phyloP scores from a whole-genome alignment of 2,329 filamentous ascomycete species.

The Fusarium nurragi region DNA sequence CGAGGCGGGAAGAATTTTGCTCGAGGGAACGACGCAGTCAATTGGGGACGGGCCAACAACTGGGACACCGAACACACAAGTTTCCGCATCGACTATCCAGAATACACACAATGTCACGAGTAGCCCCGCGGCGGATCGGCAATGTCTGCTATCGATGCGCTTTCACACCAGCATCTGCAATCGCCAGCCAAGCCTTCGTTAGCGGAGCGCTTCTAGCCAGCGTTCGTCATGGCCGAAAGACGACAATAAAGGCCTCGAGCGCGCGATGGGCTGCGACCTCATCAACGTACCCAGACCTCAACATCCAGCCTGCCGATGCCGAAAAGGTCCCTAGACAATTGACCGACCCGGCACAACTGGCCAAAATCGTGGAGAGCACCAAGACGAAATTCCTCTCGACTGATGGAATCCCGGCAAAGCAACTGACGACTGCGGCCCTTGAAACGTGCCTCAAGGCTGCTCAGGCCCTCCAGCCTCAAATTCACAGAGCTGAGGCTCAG shows the following conservation, averaged over 20 bases:
- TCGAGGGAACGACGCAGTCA: background rate
- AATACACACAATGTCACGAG: slow-evolving; percentile 52
- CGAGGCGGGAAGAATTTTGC: slow-evolving; percentile 6
- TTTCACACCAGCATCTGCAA: slow-evolving; percentile 44
- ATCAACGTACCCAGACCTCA: slow-evolving; percentile 31
- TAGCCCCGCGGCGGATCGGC: slow-evolving; percentile 46
- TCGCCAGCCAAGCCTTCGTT: slow-evolving; percentile 39
- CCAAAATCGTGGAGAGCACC: slow-evolving; percentile 54
- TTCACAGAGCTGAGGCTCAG: slow-evolving; percentile 52
- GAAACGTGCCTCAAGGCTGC: slow-evolving; percentile 58
- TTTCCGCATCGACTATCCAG: background rate
- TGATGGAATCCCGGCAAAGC: slow-evolving; percentile 56
- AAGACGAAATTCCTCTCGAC: slow-evolving; percentile 56
- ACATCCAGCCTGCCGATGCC: slow-evolving; percentile 24
- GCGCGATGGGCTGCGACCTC: slow-evolving; percentile 45
- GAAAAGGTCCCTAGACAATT: slow-evolving; percentile 40
- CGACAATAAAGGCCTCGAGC: slow-evolving; percentile 15
- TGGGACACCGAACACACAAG: background rate
- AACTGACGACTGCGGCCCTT: slow-evolving; percentile 56
- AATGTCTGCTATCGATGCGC: slow-evolving; percentile 58
- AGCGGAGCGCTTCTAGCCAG: slow-evolving; percentile 38
- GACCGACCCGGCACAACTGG: slow-evolving; percentile 53
- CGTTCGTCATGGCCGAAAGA: slow-evolving; percentile 20
- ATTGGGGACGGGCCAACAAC: background rate
- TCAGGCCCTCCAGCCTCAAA: slow-evolving; percentile 54